Base-by-base conservation (phyloP, 257 asterid species). In the Prunella vulgaris region DNA sequence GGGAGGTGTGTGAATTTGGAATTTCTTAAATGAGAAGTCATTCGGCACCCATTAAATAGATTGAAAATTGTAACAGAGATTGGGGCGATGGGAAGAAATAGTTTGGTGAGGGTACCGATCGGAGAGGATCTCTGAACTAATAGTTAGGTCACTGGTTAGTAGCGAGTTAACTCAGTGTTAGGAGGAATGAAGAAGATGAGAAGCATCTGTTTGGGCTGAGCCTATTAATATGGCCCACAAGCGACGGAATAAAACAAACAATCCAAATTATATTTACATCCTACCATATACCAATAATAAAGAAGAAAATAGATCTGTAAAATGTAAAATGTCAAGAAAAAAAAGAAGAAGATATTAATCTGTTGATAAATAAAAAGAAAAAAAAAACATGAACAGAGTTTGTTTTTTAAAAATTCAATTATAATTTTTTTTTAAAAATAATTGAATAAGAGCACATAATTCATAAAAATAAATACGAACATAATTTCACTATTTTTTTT, bases 11-110 rank as follows among this genome's bases (percentile, higher is more conserved):
- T 12, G 24, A 64, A 42, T 66, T 51, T 63, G 62, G 73, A 35
- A 17, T 37, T 66, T 67, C 76, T 80, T 67, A 82, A 38, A 27
- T 52, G 72, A 67, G 75, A 57, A 69, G 76, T 68, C 89, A 86
- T 86, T 60, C 69, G 49, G 38, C 10, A 56, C 20, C 87, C 83
- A 82, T 79, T 42, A 71, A 77, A 54, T 51, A 40, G 72, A 53
- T 72, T 14, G 46, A 25, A 18, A 54, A 5, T 22, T 52, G 13
- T 40, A 48, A 3, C 4, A 4, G 7, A 42, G 14, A 49, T 15
- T 49, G 56, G 22, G 56, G 24, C 56, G 56, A 48, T 10, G 15
- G 22, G 57, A 17, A 49, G 57, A 7, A 51, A 20, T 18, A 8
- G 27, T 51, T 51, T 46, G 58, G 58, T 51, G 5, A 51, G 14